Evolutionary conservation across 2,329 filamentous ascomycete species (phyloP).

Genomic region (Cordyceps farinosa): DNA sequence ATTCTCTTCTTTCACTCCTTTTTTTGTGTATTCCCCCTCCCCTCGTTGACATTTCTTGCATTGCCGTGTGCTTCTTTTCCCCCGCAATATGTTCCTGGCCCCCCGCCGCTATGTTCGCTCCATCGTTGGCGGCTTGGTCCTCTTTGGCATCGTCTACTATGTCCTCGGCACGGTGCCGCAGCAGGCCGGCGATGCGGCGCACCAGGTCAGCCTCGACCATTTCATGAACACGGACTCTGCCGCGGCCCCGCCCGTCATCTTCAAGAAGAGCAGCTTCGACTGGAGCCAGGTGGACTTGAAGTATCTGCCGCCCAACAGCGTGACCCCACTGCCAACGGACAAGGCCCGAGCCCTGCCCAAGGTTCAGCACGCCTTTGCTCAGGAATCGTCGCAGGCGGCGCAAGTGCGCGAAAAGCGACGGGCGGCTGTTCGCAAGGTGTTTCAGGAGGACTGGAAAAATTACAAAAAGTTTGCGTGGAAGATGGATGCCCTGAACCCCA

Average conservation of each 20-base stretch:
- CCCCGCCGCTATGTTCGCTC: conserved; percentile 16
- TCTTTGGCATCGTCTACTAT: conserved; percentile 15
- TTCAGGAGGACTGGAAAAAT: conserved; percentile 46
- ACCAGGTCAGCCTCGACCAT: conserved; percentile 23
- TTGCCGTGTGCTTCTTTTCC: neutral
- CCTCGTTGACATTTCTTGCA: neutral
- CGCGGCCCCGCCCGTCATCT: conserved; percentile 5
- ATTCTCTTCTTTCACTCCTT: neutral
- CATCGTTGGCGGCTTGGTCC: conserved; percentile 4
- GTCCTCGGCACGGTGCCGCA: conserved; percentile 1
- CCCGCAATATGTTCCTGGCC: neutral
- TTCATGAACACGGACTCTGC: conserved; percentile 30
- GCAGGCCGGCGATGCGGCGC: neutral
- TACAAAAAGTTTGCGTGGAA: conserved; percentile 63
- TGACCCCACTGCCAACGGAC: conserved; percentile 26
- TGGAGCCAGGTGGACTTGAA: conserved; percentile 32
- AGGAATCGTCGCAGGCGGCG: conserved; percentile 26
- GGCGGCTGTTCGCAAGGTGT: conserved; percentile 32
- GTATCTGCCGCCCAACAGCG: conserved; percentile 25
- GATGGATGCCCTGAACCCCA: conserved; percentile 58
- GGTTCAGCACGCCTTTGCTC: conserved; percentile 35
- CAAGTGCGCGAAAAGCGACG: conserved; percentile 30
- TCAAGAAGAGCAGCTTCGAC: conserved; percentile 34
- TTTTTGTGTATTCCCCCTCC: neutral
- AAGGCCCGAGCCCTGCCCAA: conserved; percentile 26